These are phyloP conservation scores for Fimicolochytrium jonesii DNA, from an alignment of 192 early-diverging fungal genomes.

Conservation along the genomic window DNA sequence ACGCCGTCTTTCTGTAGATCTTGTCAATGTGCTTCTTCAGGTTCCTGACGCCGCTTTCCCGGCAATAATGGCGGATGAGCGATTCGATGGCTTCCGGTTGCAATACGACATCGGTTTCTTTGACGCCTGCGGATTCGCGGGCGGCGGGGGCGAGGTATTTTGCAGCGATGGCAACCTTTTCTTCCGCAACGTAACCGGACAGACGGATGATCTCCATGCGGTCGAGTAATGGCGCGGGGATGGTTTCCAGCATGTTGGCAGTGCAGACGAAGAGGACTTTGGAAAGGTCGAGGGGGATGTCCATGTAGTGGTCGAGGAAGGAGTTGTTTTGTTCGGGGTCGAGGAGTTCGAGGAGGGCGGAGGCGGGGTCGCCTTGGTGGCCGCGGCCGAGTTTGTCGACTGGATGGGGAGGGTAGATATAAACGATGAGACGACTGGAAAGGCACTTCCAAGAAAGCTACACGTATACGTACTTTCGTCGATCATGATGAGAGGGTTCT, in stretches of 20 bases:
- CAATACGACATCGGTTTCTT: constrained; percentile 63
- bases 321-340: constrained; percentile 97
- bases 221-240: constrained; percentile 95
- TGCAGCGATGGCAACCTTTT: constrained; percentile 86
- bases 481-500: constrained; percentile 96
- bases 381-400: constrained; percentile 97
- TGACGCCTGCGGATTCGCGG: constrained; percentile 75
- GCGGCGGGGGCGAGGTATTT: constrained; percentile 86
- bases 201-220: constrained; percentile 98
- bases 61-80: constrained; percentile 87
- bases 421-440: neutral
- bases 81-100: constrained; percentile 72
- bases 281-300: constrained; percentile 95
- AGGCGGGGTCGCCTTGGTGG: constrained; percentile 96
- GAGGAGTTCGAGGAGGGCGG: constrained; percentile 90
- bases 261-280: constrained; percentile 99
- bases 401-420: constrained; percentile 27
- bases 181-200: constrained; percentile 65
- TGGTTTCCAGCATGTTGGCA: constrained; percentile 95
- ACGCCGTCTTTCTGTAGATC: constrained; percentile 94
- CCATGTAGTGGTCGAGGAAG: constrained; percentile 99
- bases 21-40: constrained; percentile 99
- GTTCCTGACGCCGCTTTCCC: constrained; percentile 96
- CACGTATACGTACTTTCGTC: constrained; percentile 65
- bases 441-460: neutral